Evolutionary conservation across 192 early-diverging fungal species (phyloP), one percentile per base, ranked within the genome.

Genomic region (Umbelopsis vinacea): DNA sequence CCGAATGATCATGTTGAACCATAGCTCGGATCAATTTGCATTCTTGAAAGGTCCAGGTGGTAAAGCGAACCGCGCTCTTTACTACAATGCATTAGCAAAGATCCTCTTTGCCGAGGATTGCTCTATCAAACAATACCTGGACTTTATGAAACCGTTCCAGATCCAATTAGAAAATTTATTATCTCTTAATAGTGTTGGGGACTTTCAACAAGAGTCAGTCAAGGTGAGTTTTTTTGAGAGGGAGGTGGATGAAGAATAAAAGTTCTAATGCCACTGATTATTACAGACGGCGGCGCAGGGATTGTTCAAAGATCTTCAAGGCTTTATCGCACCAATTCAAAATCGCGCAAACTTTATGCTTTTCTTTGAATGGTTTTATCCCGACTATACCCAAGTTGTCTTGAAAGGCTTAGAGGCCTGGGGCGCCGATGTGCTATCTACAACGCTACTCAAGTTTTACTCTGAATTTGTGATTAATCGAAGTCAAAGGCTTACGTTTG

Each of bases 321-420:
- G 95, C 3, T 89, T 96, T 53, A 81, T 94, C 38, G 76, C 82
- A 2, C 87, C 91, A 24, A 82, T 95, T 33, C 83, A 86, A 66
- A 83, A 78, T 14, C 78, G 88, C 70, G 78, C 79, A 68, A 80
- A 88, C 71, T 92, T 89, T 71, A 69, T 74, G 12, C 23, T 92
- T 35, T 93, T 96, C 75, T 96, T 95, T 69, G 90, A 93, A 38
- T 97, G 95, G 95, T 87, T 97, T 38, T 91, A 88, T 79, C 89
- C 94, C 22, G 81, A 83, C 14, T 86, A 89, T 50, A 88, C 89
- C 35, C 85, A 78, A 2, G 80, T 94, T 22, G 70, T 96, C 8
- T 79, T 89, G 24, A 82, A 88, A 22, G 87, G 84, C 0, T 80
- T 97, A 60, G 86, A 90, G 73, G 88, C 92, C 26, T 92, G 89